A percentile compares a stretch with the other conserved stretches of the same genome.
phyloP scores from a whole-genome alignment of 495 filamentous ascomycete species.

The Neurospora hispaniola region DNA sequence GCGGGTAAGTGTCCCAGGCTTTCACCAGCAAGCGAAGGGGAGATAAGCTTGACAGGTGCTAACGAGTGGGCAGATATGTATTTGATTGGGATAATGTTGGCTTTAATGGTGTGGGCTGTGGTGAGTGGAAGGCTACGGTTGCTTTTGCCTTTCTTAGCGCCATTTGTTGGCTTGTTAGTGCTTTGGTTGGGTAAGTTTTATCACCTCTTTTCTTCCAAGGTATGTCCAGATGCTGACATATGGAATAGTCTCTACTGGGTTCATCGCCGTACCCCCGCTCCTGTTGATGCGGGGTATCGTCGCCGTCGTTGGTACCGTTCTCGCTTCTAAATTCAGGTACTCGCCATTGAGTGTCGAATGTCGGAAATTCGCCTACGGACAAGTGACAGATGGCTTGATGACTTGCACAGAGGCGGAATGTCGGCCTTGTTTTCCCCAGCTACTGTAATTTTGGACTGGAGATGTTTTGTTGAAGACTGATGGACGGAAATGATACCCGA shows the following conservation, averaged over 20 bases:
- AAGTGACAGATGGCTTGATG: background rate
- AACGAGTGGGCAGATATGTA: constrained; percentile 45
- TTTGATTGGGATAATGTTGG: constrained; percentile 90
- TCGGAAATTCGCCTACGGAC: background rate
- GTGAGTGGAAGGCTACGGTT: constrained; percentile 54
- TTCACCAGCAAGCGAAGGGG: background rate
- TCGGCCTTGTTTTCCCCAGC: too few relatives aligned
- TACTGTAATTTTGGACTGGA: background rate
- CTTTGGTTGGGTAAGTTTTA: constrained; percentile 31
- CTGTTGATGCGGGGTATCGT: constrained; percentile 11
- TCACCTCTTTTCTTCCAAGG: background rate
- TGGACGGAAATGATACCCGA: background rate
- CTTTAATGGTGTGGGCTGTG: constrained; percentile 62
- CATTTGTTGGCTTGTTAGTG: constrained; percentile 53
- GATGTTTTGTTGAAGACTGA: background rate
- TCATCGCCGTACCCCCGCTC: constrained; percentile 18
- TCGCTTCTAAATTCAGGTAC: constrained; percentile 23
- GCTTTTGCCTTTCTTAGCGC: constrained; percentile 61
- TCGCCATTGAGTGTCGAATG: background rate
- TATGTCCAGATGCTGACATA: background rate
- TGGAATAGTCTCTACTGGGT: constrained; percentile 30
- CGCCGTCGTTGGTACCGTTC: constrained; percentile 34
- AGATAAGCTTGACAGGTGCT: background rate
- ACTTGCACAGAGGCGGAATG: too few relatives aligned
- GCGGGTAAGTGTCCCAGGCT: constrained; percentile 45